Percentiles rank a stretch among this genome's conserved stretches.
Conservation (phyloP, 108 stramenopile species). For the Parietichytrium sp. region DNA sequence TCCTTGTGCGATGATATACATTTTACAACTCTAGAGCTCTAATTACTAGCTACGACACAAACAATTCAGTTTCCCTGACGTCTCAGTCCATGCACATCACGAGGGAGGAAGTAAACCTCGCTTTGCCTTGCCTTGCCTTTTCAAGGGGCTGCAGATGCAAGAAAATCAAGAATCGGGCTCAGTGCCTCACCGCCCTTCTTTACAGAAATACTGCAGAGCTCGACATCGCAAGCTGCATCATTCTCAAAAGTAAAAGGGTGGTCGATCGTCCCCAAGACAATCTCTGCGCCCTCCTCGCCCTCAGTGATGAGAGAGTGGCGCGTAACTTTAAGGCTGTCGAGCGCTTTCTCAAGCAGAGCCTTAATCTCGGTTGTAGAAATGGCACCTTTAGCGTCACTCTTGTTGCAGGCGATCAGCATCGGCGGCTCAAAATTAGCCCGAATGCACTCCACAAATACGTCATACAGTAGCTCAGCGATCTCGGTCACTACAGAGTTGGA, state of each 20-base stretch:
- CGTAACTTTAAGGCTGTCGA: conserved; percentile 11
- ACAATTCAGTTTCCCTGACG: not conserved
- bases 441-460: conserved; percentile 10
- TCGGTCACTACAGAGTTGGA: not conserved
- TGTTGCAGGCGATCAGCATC: conserved; percentile 36
- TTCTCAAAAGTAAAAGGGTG: not conserved
- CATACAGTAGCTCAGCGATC: not conserved
- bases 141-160: not conserved
- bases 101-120: too few relatives aligned
- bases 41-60: not conserved
- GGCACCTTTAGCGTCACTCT: not conserved
- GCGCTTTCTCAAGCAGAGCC: not conserved
- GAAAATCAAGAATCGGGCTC: not conserved
- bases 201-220: not conserved
- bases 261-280: not conserved
- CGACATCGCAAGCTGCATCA: conserved; percentile 23
- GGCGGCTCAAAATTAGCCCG: not conserved
- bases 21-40: not conserved
- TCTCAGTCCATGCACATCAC: not conserved
- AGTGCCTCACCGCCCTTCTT: not conserved
- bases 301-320: conserved; percentile 28
- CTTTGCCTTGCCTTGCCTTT: not conserved
- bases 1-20: not conserved
- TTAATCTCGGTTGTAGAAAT: not conserved
- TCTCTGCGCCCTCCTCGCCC: conserved; percentile 18